phyloP scores from a whole-genome alignment of 2,329 filamentous ascomycete species.

The Parascedosporium putredinis region DNA sequence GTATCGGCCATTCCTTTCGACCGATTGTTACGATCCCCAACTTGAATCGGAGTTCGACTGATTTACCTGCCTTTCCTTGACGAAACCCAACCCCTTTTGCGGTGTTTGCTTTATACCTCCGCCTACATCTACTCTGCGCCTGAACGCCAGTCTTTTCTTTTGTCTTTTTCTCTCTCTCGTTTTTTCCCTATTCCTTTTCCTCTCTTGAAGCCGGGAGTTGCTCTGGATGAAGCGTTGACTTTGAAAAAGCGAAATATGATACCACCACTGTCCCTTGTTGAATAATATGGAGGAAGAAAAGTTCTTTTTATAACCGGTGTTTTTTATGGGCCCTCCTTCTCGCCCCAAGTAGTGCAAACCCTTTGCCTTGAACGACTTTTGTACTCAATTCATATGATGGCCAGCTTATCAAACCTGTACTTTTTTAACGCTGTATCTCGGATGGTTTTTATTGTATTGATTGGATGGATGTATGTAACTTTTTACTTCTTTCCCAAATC shows the following conservation, averaged over 20 bases:
- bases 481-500: background rate
- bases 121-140: too few relatives aligned
- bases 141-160: background rate
- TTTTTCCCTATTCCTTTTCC: constrained; percentile 9
- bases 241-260: background rate
- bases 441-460: too few relatives aligned
- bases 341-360: too few relatives aligned
- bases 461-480: background rate
- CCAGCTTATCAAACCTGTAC: too few relatives aligned
- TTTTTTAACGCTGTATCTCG: too few relatives aligned
- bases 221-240: background rate
- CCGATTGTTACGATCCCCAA: too few relatives aligned
- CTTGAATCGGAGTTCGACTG: too few relatives aligned
- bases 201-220: background rate
- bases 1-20: too few relatives aligned
- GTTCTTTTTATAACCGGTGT: too few relatives aligned
- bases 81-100: too few relatives aligned
- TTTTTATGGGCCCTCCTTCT: too few relatives aligned
- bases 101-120: background rate
- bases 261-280: background rate
- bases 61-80: too few relatives aligned
- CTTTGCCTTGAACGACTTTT: background rate
- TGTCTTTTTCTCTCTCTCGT: background rate
- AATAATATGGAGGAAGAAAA: constrained; percentile 1
- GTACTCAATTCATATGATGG: background rate